These are phyloP conservation scores for Jaapia argillacea DNA, from an alignment of 768 basidiomycete species.

Conservation along the genomic window DNA sequence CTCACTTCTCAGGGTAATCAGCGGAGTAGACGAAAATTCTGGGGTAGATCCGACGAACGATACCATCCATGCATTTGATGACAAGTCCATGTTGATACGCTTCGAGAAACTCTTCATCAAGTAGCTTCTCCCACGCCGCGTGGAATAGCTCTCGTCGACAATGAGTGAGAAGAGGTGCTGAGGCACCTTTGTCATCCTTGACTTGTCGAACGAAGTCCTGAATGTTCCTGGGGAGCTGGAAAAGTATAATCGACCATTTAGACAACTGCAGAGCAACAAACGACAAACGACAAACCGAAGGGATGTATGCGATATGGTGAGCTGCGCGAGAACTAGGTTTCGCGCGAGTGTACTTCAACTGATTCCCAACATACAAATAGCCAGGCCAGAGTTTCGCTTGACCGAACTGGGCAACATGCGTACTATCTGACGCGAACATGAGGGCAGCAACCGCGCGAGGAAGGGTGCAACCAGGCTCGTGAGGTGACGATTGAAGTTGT, in stretches of 20 bases:
- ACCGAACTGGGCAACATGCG: constrained; percentile 17
- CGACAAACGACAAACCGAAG: constrained; percentile 6
- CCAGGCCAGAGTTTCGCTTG: constrained; percentile 14
- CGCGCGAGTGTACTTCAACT: constrained; percentile 11
- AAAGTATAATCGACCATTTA: background rate
- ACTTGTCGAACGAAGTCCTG: constrained; percentile 1
- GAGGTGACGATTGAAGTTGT: background rate
- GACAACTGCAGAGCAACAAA: background rate
- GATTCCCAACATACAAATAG: constrained; percentile 11
- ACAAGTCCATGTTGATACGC: constrained; percentile 14
- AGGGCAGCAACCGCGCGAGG: constrained; percentile 5
- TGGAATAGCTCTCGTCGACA: constrained; percentile 16
- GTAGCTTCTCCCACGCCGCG: constrained; percentile 9
- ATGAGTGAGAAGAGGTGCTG: constrained; percentile 6
- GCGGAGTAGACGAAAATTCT: constrained; percentile 18
- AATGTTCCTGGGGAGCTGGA: constrained; percentile 8
- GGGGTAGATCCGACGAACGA: constrained; percentile 11
- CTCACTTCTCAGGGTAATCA: constrained; percentile 20
- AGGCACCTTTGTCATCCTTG: background rate
- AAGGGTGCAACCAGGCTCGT: background rate
- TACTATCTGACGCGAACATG: constrained; percentile 18
- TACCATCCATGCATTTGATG: constrained; percentile 12
- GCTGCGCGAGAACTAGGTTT: constrained; percentile 5
- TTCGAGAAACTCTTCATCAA: constrained; percentile 11
- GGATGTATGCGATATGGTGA: constrained; percentile 14